These are phyloP conservation scores for Luffa acutangula DNA, from an alignment of 306 rosid species.

Conservation along the genomic window DNA sequence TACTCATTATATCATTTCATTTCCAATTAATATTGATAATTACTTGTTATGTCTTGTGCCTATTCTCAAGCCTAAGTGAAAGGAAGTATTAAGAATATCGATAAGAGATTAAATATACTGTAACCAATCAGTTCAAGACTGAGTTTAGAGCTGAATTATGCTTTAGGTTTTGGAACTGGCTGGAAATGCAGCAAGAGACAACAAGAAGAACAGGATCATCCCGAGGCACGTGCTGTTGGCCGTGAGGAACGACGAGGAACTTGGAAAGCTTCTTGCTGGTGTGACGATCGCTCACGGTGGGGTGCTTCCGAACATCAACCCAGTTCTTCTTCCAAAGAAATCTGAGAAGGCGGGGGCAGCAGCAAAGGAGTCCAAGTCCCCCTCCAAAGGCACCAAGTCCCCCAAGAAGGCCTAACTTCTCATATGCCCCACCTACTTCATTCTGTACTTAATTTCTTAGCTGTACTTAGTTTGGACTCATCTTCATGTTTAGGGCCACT, in stretches of 20 bases:
- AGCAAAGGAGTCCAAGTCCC: slow-evolving; percentile 26
- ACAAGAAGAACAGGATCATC: slow-evolving; percentile 33
- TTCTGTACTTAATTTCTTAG: slow-evolving; percentile 5
- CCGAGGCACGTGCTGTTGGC: slow-evolving; percentile 40
- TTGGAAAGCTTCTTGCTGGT: slow-evolving; percentile 35
- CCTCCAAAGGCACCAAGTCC: slow-evolving; percentile 26
- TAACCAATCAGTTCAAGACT: not conserved
- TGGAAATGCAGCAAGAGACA: slow-evolving; percentile 48
- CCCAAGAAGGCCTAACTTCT: slow-evolving; percentile 15
- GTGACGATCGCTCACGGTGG: slow-evolving; percentile 42
- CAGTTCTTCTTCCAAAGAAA: slow-evolving; percentile 31
- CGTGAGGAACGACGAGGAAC: slow-evolving; percentile 43
- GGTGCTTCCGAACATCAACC: slow-evolving; percentile 37
- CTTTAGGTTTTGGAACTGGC: slow-evolving; percentile 43
- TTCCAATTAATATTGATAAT: not conserved
- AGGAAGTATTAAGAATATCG: not conserved
- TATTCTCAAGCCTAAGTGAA: not conserved
- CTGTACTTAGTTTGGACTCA: not conserved
- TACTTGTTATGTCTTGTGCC: too few relatives aligned
- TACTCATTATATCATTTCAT: not conserved
- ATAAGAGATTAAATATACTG: not conserved
- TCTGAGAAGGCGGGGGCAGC: slow-evolving; percentile 9
- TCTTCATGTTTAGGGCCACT: not conserved
- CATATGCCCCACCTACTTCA: not conserved
- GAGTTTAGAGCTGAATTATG: not conserved